These are phyloP conservation scores for Plicaturopsis crispa DNA, from an alignment of 768 basidiomycete genomes.

Conservation along the genomic window DNA sequence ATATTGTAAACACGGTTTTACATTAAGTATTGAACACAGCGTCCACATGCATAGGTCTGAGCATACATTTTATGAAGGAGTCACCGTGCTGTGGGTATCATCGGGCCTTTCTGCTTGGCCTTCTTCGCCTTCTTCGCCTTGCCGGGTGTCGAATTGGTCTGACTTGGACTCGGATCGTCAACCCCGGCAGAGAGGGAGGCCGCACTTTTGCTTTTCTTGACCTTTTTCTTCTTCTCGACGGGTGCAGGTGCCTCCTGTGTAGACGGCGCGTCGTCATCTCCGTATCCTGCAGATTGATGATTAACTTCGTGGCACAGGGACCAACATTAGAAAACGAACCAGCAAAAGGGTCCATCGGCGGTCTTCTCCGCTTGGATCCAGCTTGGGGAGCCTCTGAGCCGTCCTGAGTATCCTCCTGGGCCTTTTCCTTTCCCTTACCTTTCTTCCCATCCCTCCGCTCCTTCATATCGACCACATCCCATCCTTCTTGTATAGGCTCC, in stretches of 20 bases:
- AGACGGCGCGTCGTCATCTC: conserved; percentile 13
- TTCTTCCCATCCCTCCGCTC: conserved; percentile 9
- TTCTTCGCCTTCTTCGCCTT: conserved; percentile 23
- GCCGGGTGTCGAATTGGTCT: conserved; percentile 12
- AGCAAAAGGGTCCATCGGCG: conserved; percentile 57
- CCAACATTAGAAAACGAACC: conserved; percentile 26
- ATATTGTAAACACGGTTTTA: no score
- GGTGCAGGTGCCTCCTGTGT: conserved; percentile 1
- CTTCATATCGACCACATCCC: conserved; percentile 28
- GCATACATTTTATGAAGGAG: no score
- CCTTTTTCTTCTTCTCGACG: conserved; percentile 10
- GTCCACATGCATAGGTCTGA: no score
- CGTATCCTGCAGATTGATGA: conserved; percentile 20
- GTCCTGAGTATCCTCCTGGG: conserved; percentile 16
- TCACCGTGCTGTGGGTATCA: no score
- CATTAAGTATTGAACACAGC: no score
- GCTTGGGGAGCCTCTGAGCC: conserved; percentile 6
- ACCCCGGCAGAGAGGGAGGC: conserved; percentile 1
- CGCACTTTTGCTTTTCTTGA: conserved; percentile 8
- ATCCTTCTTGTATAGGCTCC: conserved; percentile 7
- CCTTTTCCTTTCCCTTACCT: conserved; percentile 30
- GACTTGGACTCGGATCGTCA: conserved; percentile 12
- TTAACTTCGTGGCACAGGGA: background rate
- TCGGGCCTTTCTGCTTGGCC: conserved; percentile 15
- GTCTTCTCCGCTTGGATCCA: conserved; percentile 39